These are phyloP conservation scores for Paramecium bursaria DNA, from an alignment of 73 alveolate genomes.

Conservation along the genomic window DNA sequence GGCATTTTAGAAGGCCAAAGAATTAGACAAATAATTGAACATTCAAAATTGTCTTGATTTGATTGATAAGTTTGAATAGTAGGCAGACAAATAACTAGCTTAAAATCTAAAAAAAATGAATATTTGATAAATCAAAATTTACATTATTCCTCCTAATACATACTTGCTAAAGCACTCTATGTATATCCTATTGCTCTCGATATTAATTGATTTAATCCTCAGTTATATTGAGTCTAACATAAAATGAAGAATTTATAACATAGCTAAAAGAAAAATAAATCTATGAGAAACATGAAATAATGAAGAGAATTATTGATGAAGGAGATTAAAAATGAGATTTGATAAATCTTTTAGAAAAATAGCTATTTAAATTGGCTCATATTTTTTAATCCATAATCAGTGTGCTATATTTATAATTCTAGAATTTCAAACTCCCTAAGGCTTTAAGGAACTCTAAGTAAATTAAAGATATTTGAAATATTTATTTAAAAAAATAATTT, in stretches of 20 bases:
- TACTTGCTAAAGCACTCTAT: background rate
- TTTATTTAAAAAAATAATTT: too few species aligned
- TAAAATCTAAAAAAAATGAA: constrained; percentile 9
- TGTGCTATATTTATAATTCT: constrained; percentile 30
- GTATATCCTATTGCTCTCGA: background rate
- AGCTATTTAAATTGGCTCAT: background rate
- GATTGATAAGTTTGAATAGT: background rate
- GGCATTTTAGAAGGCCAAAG: background rate
- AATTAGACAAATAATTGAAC: background rate
- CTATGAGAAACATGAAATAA: constrained; percentile 40
- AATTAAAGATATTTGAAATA: constrained; percentile 41
- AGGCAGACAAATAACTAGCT: background rate
- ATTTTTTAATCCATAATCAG: constrained; percentile 35
- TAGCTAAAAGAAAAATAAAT: constrained; percentile 26
- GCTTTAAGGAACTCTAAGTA: constrained; percentile 42
- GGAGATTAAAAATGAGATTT: background rate
- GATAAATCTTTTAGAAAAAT: constrained; percentile 33
- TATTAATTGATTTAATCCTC: constrained; percentile 6
- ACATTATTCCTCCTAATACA: too few species aligned
- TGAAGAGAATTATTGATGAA: constrained; percentile 21
- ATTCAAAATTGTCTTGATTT: background rate
- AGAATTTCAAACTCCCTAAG: constrained; percentile 22
- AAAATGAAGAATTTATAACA: constrained; percentile 41
- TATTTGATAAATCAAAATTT: background rate
- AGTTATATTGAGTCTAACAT: too few species aligned